A percentile compares a stretch with the other conserved stretches of the same genome.
These are phyloP conservation scores for Karstenula rhodostoma DNA, from an alignment of 2,329 filamentous ascomycete genomes.

Conservation along the genomic window DNA sequence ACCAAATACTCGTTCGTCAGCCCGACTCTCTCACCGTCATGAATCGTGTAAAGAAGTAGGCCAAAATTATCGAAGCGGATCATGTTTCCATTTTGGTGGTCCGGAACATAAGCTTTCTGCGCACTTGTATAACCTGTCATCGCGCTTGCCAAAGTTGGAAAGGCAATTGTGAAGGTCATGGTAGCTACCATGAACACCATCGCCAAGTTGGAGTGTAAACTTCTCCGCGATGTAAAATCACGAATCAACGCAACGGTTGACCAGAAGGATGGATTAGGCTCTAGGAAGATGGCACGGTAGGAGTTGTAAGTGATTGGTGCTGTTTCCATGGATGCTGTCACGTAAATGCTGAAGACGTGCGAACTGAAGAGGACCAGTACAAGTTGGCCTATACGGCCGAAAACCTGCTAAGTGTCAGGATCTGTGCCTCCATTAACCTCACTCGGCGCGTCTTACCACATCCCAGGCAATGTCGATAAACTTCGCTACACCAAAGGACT, in stretches of 20 bases:
- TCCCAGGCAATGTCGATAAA: conserved; percentile 33
- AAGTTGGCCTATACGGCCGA: conserved; percentile 20
- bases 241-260: conserved; percentile 7
- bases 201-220: conserved; percentile 24
- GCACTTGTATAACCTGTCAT: conserved; percentile 31
- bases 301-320: conserved; percentile 27
- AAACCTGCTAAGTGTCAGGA: not conserved
- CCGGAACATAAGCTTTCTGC: conserved; percentile 19
- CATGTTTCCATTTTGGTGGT: conserved; percentile 12
- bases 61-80: conserved; percentile 20
- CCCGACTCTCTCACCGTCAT: conserved; percentile 26
- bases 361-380: conserved; percentile 29
- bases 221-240: conserved; percentile 20
- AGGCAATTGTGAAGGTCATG: conserved; percentile 25
- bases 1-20: conserved; percentile 12
- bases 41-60: conserved; percentile 20
- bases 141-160: conserved; percentile 30
- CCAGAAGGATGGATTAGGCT: conserved; percentile 12
- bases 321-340: conserved; percentile 31
- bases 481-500: conserved; percentile 28
- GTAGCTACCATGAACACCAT: conserved; percentile 31
- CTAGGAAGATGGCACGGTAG: conserved; percentile 28
- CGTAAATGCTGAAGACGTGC: conserved; percentile 27
- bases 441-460: conserved; percentile 25
- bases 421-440: too few relatives aligned